Evolutionary conservation across 1,139 yeast species (phyloP).

Genomic region (Pichia inconspicua): DNA sequence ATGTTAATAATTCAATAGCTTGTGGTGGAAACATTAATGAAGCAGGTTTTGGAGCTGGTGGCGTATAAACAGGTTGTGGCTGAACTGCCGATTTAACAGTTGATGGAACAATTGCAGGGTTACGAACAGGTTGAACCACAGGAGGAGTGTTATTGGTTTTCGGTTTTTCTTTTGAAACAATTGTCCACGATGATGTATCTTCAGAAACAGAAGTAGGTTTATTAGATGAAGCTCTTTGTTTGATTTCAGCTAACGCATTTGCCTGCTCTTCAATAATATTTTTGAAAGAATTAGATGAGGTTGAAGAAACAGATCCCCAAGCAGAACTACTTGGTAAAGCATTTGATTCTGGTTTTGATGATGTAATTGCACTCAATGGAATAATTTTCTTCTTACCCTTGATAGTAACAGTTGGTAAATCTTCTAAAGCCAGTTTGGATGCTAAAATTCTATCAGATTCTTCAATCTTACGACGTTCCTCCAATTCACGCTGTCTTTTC

Average conservation of each 20-base stretch:
- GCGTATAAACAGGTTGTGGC: constrained; percentile 22
- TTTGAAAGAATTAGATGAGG: constrained; percentile 22
- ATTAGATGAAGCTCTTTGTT: constrained; percentile 9
- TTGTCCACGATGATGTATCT: constrained; percentile 35
- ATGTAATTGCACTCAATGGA: constrained; percentile 4
- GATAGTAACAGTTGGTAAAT: constrained; percentile 10
- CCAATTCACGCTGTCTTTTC: constrained; percentile 29
- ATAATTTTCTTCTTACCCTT: constrained; percentile 12
- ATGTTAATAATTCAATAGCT: constrained; percentile 62
- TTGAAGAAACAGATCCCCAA: constrained; percentile 37
- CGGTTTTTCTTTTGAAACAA: constrained; percentile 34
- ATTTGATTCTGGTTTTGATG: constrained; percentile 12
- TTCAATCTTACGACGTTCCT: constrained; percentile 18
- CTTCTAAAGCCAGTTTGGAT: constrained; percentile 25
- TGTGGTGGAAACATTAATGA: constrained; percentile 21
- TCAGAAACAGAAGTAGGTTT: constrained; percentile 13
- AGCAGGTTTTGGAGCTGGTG: constrained; percentile 2
- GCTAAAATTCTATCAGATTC: constrained; percentile 25
- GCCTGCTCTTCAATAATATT: constrained; percentile 27
- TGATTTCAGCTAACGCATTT: constrained; percentile 12
- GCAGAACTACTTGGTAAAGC: constrained; percentile 43
- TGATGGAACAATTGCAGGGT: not conserved
- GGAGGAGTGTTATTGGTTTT: constrained; percentile 13
- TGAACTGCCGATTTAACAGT: constrained; percentile 14
- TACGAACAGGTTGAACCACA: constrained; percentile 13